These are phyloP conservation scores for Lyophyllum decastes DNA, from an alignment of 768 basidiomycete species.

Conservation along the genomic window DNA sequence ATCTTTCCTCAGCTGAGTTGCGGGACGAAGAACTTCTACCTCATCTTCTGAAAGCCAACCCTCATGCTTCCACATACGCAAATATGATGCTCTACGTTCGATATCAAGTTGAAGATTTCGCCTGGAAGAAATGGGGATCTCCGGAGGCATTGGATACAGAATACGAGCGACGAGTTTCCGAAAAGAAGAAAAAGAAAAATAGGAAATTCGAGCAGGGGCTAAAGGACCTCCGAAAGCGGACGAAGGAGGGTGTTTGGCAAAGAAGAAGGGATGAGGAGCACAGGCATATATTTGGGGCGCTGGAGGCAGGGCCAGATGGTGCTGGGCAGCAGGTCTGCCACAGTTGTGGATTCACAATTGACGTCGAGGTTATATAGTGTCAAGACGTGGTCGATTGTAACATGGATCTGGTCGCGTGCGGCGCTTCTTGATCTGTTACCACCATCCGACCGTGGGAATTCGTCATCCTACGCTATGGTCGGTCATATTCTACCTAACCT, in stretches of 20 bases:
- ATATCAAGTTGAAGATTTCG: slow-evolving; percentile 93
- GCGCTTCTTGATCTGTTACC: no score
- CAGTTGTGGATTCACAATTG: slow-evolving; percentile 88
- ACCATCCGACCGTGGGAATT: no score
- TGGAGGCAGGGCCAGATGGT: slow-evolving; percentile 55
- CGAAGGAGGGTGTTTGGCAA: slow-evolving; percentile 30
- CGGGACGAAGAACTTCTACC: slow-evolving; percentile 91
- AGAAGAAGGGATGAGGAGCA: slow-evolving; percentile 49
- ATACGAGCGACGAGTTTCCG: slow-evolving; percentile 14
- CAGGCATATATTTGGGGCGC: slow-evolving; percentile 74
- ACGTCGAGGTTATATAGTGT: slow-evolving; percentile 64
- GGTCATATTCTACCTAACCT: no score
- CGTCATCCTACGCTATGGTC: no score
- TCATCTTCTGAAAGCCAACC: slow-evolving; percentile 67
- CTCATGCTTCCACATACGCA: slow-evolving; percentile 93
- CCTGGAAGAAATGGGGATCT: slow-evolving; percentile 98
- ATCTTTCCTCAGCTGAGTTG: slow-evolving; percentile 70
- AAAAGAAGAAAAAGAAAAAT: slow-evolving; percentile 40
- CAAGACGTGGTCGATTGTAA: no score
- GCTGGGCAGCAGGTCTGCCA: slow-evolving; percentile 75
- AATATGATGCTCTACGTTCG: slow-evolving; percentile 99
- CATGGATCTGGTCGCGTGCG: no score
- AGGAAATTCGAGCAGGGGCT: slow-evolving; percentile 94
- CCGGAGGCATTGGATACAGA: slow-evolving; percentile 70
- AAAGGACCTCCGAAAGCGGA: slow-evolving; percentile 46